These are phyloP conservation scores for Brassica rapa DNA, from an alignment of 345 rosid species.

Conservation along the genomic window DNA sequence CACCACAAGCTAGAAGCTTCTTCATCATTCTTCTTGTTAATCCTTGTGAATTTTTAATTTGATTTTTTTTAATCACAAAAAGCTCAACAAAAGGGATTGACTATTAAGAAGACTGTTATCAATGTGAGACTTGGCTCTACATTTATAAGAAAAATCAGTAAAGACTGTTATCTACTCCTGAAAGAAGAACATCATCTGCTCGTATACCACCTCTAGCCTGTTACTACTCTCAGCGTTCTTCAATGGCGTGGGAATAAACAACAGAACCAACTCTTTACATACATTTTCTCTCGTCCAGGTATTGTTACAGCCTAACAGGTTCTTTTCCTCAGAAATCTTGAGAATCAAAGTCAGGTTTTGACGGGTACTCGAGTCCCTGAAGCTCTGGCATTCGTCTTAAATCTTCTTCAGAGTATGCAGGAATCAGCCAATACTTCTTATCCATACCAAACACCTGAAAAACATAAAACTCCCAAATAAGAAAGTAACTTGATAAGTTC, in stretches of 20 bases:
- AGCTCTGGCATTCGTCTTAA: constrained; percentile 79
- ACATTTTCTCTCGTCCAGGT: constrained; percentile 13
- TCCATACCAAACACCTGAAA: constrained; percentile 87
- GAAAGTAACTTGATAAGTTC: too few relatives aligned
- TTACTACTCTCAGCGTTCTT: too few relatives aligned
- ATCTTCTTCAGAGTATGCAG: constrained; percentile 87
- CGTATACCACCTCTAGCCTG: too few relatives aligned
- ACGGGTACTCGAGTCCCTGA: constrained; percentile 91
- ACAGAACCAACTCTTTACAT: constrained; percentile 4
- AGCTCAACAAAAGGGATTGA: not conserved
- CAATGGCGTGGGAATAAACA: constrained; percentile 3
- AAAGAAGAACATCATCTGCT: not conserved
- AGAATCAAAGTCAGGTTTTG: constrained; percentile 74
- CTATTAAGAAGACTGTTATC: constrained; percentile 7
- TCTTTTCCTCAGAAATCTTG: constrained; percentile 53
- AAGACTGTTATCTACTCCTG: constrained; percentile 6
- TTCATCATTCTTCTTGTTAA: constrained; percentile 27
- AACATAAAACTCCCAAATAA: not conserved
- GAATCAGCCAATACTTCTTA: constrained; percentile 76
- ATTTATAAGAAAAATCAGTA: constrained; percentile 15
- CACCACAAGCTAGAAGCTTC: constrained; percentile 34
- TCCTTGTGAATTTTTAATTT: not conserved
- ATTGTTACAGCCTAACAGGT: constrained; percentile 40
- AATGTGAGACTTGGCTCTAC: too few relatives aligned
- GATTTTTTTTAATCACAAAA: constrained; percentile 6